Percentiles rank a stretch among this genome's conserved stretches.
These are phyloP conservation scores for Anastatica hierochuntica DNA, from an alignment of 345 rosid genomes.

Conservation along the genomic window DNA sequence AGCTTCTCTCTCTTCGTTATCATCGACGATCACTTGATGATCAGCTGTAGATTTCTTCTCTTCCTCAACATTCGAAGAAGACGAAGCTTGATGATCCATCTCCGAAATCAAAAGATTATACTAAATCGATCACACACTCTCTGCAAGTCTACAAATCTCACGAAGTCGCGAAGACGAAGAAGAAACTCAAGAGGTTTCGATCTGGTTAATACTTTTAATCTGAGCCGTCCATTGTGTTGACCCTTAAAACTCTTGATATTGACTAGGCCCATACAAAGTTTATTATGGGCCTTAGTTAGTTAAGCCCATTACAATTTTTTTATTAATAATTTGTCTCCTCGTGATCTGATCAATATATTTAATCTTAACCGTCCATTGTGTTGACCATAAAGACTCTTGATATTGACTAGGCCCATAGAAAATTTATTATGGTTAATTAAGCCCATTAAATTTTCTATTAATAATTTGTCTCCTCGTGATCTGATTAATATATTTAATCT, in stretches of 20 bases:
- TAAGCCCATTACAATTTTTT: no score
- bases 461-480: no score
- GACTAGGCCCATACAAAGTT: no score
- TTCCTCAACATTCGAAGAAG: constrained; percentile 26
- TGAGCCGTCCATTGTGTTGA: background rate
- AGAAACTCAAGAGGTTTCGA: constrained; percentile 4
- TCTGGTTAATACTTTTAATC: background rate
- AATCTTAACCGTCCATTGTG: no score
- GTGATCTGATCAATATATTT: no score
- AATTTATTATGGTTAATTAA: no score
- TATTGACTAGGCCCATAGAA: no score
- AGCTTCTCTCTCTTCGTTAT: constrained; percentile 45
- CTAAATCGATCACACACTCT: background rate
- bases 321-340: no score
- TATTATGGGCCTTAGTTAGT: no score
- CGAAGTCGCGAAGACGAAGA: constrained; percentile 21
- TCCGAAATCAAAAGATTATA: background rate
- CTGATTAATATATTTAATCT: background rate
- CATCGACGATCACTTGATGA: constrained; percentile 25
- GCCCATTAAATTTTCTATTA: no score
- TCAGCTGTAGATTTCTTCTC: constrained; percentile 26
- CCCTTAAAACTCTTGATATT: background rate
- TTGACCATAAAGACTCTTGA: no score
- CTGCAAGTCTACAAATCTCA: constrained; percentile 4
- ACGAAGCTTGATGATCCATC: constrained; percentile 30